phyloP scores from a whole-genome alignment of 768 basidiomycete genomes.

The Lactifluus pinguis region DNA sequence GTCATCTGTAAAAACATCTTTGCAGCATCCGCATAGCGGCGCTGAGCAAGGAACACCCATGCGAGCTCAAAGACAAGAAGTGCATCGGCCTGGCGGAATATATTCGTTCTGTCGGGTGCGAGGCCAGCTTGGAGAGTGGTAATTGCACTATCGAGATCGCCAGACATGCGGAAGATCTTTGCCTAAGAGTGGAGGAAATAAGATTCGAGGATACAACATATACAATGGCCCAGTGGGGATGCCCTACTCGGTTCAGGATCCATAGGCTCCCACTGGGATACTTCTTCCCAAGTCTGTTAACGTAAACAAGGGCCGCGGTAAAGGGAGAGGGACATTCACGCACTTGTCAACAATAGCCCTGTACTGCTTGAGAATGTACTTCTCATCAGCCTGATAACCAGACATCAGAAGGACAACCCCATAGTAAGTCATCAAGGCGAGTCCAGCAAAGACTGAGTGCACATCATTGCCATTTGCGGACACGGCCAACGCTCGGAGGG shows the following conservation, averaged over 20 bases:
- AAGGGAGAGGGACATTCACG: constrained; percentile 17
- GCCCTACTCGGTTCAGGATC: constrained; percentile 57
- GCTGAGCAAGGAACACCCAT: constrained; percentile 60
- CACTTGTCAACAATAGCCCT: constrained; percentile 55
- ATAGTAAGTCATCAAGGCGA: constrained; percentile 77
- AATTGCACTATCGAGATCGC: constrained; percentile 58
- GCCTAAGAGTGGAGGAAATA: constrained; percentile 33
- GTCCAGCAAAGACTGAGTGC: constrained; percentile 66
- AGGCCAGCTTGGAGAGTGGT: constrained; percentile 50
- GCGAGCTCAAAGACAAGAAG: constrained; percentile 69
- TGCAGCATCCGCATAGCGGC: constrained; percentile 59
- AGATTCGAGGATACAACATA: not conserved
- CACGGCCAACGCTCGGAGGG: constrained; percentile 58
- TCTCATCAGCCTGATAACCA: constrained; percentile 71
- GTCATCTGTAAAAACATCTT: constrained; percentile 56
- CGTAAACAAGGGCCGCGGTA: not conserved
- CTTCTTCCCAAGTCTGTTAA: constrained; percentile 38
- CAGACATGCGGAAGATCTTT: constrained; percentile 65
- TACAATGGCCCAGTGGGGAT: not conserved
- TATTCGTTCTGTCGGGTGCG: constrained; percentile 39
- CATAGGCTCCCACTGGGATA: constrained; percentile 65
- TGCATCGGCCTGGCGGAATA: constrained; percentile 65
- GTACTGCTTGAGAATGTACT: constrained; percentile 53
- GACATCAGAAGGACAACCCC: constrained; percentile 60
- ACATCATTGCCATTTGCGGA: constrained; percentile 59